These are phyloP conservation scores for Malbranchea cinnamomea DNA, from an alignment of 2,329 filamentous ascomycete species.

Conservation along the genomic window DNA sequence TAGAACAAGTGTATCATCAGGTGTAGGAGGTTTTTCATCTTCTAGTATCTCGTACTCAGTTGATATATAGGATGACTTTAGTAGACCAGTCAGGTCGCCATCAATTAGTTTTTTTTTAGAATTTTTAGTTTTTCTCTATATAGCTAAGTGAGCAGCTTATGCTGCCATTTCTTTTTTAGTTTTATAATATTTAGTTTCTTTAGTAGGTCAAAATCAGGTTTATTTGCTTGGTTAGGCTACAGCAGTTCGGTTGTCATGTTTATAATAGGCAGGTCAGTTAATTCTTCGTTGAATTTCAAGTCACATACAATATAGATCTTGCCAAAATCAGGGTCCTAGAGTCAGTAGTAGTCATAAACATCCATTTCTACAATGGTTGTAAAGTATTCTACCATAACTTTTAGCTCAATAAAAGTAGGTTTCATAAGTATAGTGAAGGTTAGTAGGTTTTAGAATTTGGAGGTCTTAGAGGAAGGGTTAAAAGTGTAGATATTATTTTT, in stretches of 20 bases:
- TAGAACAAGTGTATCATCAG: background rate
- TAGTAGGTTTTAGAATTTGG: background rate
- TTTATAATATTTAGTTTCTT: background rate
- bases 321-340: background rate
- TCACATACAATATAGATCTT: too few species aligned
- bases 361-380: background rate
- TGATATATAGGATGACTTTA: background rate
- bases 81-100: too few species aligned
- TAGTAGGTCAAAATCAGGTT: too few species aligned
- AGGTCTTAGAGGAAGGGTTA: background rate
- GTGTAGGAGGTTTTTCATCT: background rate
- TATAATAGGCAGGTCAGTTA: background rate
- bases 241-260: background rate
- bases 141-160: too few species aligned
- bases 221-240: background rate
- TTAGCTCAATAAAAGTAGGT: background rate
- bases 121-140: too few species aligned
- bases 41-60: background rate
- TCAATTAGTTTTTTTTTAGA: too few species aligned
- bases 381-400: background rate
- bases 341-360: background rate
- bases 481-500: background rate
- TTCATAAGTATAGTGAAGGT: background rate
- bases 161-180: background rate
- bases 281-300: too few species aligned